These are phyloP conservation scores for Leccinum disarticulatum DNA, from an alignment of 768 basidiomycete species.

Conservation along the genomic window DNA sequence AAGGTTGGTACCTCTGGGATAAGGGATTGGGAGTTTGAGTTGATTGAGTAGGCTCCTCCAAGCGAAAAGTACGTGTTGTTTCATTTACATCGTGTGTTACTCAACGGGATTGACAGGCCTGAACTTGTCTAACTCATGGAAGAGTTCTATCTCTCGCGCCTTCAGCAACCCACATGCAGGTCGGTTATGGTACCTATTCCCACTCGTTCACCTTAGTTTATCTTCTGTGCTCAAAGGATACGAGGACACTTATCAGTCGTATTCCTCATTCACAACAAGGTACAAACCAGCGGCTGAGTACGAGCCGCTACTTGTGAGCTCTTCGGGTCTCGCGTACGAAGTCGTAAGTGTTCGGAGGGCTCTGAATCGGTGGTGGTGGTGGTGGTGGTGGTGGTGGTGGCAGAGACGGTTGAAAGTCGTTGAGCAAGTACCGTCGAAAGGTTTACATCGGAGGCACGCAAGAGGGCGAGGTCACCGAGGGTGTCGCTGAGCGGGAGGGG, in stretches of 20 bases:
- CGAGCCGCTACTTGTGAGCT: conserved; percentile 67
- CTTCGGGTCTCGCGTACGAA: conserved; percentile 58
- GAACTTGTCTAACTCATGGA: conserved; percentile 54
- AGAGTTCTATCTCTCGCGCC: conserved; percentile 56
- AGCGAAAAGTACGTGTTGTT: conserved; percentile 44
- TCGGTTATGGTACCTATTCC: conserved; percentile 30
- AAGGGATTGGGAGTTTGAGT: conserved; percentile 72
- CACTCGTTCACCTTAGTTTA: background rate
- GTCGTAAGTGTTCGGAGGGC: conserved; percentile 35
- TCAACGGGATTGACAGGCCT: conserved; percentile 33
- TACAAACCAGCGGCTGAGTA: conserved; percentile 73
- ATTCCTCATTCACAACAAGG: conserved; percentile 86
- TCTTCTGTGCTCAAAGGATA: conserved; percentile 48
- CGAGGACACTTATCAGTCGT: conserved; percentile 80
- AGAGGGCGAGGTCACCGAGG: conserved; percentile 69
- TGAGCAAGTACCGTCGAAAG: conserved; percentile 33
- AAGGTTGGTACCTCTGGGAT: conserved; percentile 78
- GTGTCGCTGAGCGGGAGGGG: conserved; percentile 57
- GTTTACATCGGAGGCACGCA: conserved; percentile 57
- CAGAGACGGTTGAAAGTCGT: background rate
- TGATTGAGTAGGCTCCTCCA: conserved; percentile 48
- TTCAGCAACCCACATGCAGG: conserved; percentile 77
- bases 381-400: conserved; percentile 1
- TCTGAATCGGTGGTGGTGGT: background rate
- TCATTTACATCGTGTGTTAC: background rate